Base-by-base conservation (phyloP, 192 early-diverging fungal genomes). In the Chytriomyces hyalinus region DNA sequence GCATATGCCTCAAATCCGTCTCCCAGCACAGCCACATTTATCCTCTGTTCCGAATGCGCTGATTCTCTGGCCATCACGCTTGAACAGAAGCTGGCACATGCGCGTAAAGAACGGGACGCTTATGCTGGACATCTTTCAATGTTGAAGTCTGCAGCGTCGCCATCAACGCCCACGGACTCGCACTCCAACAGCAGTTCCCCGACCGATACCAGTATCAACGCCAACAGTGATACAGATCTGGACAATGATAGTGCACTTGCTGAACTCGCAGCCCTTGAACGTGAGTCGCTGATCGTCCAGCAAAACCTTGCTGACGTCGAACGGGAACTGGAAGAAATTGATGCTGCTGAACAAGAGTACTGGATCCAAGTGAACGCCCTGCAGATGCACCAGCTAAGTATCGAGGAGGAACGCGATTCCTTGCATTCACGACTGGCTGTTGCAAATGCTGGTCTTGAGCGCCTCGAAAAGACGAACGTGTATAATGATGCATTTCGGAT, bases 401-500 rank as follows among this genome's bases (percentile, higher is more conserved):
- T 91, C 76, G 88, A 92, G 63, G 87, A 91, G 26, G 93, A 96
- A 78, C 87, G 92, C 26, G 93, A 95, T 72, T 89, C 92, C 50
- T 78, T 96, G 44, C 92, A 93, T 77, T 81, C 93, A 67, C 90
- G 89, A 76, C 92, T 92, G 67, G 95, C 92, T 65, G 87, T 91
- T 71, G 92, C 92, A 57, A 81, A 91, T 0, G 81, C 85, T 20
- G 93, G 95, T 73, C 87, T 96, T 11, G 94, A 94, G 36, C 87
- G 89, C 70, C 85, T 99, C 6, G 92, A 94, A 80, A 94, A 92
- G 65, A 97, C 96, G 3, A 96, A 96, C 77, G 95, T 99, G 15
- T 96, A 92, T 84, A 97, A 97, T 81, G 97, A 99, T 75, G 90
- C 94, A 0, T 97, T 97, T 81, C 92, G 91, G 62, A 97, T 99